These are phyloP conservation scores for Pseudopithomyces chartarum DNA, from an alignment of 2,329 filamentous ascomycete species.

Conservation along the genomic window DNA sequence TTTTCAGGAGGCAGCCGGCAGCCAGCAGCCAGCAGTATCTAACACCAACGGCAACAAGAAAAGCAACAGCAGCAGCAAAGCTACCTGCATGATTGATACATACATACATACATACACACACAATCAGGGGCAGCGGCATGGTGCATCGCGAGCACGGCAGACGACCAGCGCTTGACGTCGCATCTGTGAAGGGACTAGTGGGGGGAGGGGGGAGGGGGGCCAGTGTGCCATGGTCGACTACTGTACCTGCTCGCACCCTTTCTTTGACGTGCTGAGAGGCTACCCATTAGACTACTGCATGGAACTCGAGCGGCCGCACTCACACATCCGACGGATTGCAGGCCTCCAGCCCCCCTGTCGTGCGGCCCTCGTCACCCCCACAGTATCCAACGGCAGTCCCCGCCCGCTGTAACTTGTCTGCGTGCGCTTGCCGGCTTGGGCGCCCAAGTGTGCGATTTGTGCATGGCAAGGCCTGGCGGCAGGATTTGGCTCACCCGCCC, in stretches of 20 bases:
- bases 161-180: background rate
- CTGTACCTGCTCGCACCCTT: background rate
- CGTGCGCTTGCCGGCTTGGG: slow-evolving; percentile 28
- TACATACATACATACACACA: too few relatives aligned
- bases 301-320: slow-evolving; percentile 5
- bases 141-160: background rate
- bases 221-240: background rate
- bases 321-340: slow-evolving; percentile 7
- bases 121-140: background rate
- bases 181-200: background rate
- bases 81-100: too few relatives aligned
- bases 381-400: slow-evolving; percentile 42
- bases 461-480: slow-evolving; percentile 10
- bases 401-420: slow-evolving; percentile 33
- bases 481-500: slow-evolving; percentile 15
- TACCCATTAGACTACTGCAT: background rate
- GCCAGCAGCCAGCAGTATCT: too few relatives aligned
- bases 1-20: too few relatives aligned
- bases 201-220: background rate
- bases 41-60: too few relatives aligned
- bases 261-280: slow-evolving; percentile 3
- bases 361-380: slow-evolving; percentile 33
- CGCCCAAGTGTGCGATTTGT: slow-evolving; percentile 22
- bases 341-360: slow-evolving; percentile 25
- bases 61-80: too few relatives aligned